Conservation (phyloP, 306 rosid species). For the Cucurbita maxima region DNA sequence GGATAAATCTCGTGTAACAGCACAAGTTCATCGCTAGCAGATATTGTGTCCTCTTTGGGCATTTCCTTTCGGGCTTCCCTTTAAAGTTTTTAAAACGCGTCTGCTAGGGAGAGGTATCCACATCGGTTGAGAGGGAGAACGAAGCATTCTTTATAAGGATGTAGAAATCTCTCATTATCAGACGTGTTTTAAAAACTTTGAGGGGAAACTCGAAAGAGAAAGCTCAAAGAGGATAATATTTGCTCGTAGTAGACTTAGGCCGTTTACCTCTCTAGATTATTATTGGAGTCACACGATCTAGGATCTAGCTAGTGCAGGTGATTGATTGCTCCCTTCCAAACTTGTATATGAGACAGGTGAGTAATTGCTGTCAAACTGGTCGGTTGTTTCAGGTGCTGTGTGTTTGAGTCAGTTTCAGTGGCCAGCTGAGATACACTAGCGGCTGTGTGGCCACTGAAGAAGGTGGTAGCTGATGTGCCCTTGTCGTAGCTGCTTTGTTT, state of each 20-base stretch:
- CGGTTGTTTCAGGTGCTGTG: background rate
- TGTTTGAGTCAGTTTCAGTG: background rate
- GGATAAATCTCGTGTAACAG: background rate
- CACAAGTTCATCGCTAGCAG: too few relatives aligned
- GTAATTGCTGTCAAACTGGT: conserved; percentile 1
- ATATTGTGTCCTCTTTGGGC: too few relatives aligned
- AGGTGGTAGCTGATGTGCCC: background rate
- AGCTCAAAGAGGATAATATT: too few relatives aligned
- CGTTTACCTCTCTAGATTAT: background rate
- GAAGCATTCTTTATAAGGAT: too few relatives aligned
- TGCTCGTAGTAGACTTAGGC: too few relatives aligned
- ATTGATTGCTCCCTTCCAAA: background rate
- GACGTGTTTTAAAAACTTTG: too few relatives aligned
- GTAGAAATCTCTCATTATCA: too few relatives aligned
- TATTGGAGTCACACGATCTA: background rate
- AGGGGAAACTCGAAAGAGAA: too few relatives aligned
- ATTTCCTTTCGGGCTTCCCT: too few relatives aligned
- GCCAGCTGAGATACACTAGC: background rate
- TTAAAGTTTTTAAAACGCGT: too few relatives aligned
- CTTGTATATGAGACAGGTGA: background rate
- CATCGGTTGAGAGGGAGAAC: too few relatives aligned
- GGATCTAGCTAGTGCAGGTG: background rate
- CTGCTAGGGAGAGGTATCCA: too few relatives aligned
- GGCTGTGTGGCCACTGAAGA: background rate
- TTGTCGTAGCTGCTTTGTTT: conserved; percentile 7